phyloP scores from a whole-genome alignment of 306 rosid genomes.

The Glycine soja region DNA sequence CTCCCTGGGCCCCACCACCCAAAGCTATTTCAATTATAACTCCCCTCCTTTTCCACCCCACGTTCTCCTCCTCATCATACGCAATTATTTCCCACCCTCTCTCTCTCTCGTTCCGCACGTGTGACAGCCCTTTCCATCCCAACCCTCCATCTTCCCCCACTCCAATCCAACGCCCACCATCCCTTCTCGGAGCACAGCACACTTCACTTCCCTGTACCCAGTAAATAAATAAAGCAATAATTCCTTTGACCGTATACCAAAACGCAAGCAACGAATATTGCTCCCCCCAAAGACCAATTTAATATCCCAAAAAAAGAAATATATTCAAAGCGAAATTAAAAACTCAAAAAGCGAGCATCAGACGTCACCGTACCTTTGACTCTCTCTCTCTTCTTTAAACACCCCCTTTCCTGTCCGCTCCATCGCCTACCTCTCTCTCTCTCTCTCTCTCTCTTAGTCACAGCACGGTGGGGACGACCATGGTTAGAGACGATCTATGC shows the following conservation, averaged over 20 bases:
- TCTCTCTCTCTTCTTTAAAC: conserved; percentile 70
- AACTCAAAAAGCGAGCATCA: conserved; percentile 48
- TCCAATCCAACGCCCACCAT: conserved; percentile 33
- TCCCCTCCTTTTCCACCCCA: conserved; percentile 65
- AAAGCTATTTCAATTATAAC: conserved; percentile 10
- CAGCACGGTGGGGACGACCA: conserved; percentile 16
- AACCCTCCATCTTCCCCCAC: background rate
- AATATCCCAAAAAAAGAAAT: background rate
- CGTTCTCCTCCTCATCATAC: conserved; percentile 62
- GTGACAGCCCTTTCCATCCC: conserved; percentile 40
- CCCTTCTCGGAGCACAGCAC: background rate
- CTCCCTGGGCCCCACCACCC: background rate
- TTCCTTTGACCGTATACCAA: conserved; percentile 64
- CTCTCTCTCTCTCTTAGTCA: conserved; percentile 21
- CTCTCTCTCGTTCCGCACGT: conserved; percentile 51
- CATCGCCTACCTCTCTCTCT: conserved; percentile 35
- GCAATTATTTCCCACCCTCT: conserved; percentile 38
- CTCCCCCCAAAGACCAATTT: background rate
- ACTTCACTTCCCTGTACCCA: no score
- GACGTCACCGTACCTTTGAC: conserved; percentile 93
- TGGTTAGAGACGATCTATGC: conserved; percentile 81
- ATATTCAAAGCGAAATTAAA: conserved; percentile 31
- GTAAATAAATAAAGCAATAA: no score
- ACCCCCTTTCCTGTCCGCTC: conserved; percentile 43
- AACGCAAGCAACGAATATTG: conserved; percentile 42